These are phyloP conservation scores for Claviceps digitariae DNA, from an alignment of 2,329 filamentous ascomycete species.

Conservation along the genomic window DNA sequence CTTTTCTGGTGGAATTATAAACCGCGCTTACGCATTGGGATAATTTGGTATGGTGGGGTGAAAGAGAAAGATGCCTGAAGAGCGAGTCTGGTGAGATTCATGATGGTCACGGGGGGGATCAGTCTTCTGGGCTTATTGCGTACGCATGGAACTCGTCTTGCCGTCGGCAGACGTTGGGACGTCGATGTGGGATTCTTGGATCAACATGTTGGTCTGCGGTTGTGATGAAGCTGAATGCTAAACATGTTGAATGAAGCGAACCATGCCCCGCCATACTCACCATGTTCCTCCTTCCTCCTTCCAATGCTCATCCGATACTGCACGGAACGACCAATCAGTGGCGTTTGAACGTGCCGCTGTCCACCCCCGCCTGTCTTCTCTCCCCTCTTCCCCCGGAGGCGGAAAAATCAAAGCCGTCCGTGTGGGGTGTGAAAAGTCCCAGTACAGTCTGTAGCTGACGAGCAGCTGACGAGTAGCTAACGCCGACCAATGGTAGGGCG, in stretches of 20 bases:
- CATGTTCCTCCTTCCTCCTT: no score
- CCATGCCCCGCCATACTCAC: background rate
- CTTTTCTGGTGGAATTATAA: background rate
- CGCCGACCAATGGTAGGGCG: no score
- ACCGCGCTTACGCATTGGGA: constrained; percentile 55
- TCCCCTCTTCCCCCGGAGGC: constrained; percentile 3
- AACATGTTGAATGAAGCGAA: background rate
- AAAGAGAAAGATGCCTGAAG: constrained; percentile 71
- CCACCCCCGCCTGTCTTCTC: no score
- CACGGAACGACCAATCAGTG: background rate
- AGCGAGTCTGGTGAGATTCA: constrained; percentile 2
- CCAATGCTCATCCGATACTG: background rate
- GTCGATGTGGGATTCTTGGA: constrained; percentile 39
- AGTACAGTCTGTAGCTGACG: no score
- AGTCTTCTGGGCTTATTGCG: constrained; percentile 3
- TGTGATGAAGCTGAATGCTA: background rate
- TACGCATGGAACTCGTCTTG: constrained; percentile 41
- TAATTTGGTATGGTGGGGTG: constrained; percentile 76
- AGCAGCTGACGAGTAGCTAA: no score
- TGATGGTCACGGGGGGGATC: background rate
- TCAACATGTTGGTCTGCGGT: constrained; percentile 29
- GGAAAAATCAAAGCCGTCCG: constrained; percentile 4
- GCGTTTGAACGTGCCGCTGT: background rate
- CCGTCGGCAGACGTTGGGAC: constrained; percentile 37
- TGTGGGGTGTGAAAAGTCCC: background rate